These are phyloP conservation scores for Alternaria consortialis DNA, from an alignment of 2,329 filamentous ascomycete genomes.

Conservation along the genomic window DNA sequence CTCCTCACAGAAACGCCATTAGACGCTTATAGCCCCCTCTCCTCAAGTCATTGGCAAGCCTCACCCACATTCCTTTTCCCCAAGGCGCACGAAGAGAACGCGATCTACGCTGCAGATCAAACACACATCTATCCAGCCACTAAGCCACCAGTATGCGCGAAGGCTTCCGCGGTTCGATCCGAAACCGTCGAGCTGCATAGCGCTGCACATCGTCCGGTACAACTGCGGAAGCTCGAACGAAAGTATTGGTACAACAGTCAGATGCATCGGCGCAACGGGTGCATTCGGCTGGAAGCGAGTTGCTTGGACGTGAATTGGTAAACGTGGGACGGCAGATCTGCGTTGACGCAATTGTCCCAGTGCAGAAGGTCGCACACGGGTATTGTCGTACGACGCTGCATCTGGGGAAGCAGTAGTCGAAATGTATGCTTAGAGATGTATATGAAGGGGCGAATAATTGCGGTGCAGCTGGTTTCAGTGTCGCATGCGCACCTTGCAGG, in stretches of 20 bases:
- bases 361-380: constrained; percentile 11
- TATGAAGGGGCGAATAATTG: neutral
- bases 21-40: neutral
- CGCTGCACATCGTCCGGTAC: neutral
- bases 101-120: neutral
- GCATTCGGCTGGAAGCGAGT: constrained; percentile 2
- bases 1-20: neutral
- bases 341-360: constrained; percentile 7
- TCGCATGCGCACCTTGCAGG: constrained; percentile 2
- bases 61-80: neutral
- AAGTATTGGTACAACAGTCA: constrained; percentile 19
- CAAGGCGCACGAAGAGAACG: constrained; percentile 5
- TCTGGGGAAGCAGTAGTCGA: neutral
- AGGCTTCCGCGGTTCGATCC: constrained; percentile 1
- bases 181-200: constrained; percentile 2
- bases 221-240: neutral
- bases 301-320: constrained; percentile 3
- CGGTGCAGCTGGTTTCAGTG: neutral
- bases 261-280: constrained; percentile 1
- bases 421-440: neutral
- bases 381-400: constrained; percentile 1
- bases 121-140: neutral
- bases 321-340: constrained; percentile 18
- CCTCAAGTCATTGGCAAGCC: neutral
- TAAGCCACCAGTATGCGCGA: neutral